A percentile compares a stretch with the other conserved stretches of the same genome.
Conservation (phyloP, 345 rosid species). For the Lumnitzera littorea region DNA sequence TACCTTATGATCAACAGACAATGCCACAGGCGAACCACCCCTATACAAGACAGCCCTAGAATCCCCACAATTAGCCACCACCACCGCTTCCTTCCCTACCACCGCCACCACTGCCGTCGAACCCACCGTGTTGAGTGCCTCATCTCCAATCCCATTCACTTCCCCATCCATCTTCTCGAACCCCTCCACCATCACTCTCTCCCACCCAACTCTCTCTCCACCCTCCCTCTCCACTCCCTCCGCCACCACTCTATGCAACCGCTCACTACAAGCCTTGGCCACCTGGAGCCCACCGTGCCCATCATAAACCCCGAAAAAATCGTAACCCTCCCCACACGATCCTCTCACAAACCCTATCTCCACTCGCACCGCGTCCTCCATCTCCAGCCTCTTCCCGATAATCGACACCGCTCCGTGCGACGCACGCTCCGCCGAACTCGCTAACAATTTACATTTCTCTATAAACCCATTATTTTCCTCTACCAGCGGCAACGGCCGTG, state of each 20-base stretch:
- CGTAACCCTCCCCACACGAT: constrained; percentile 1
- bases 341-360: constrained; percentile 3
- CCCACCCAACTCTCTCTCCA: constrained; percentile 6
- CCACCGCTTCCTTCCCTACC: constrained; percentile 19
- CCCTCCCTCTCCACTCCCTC: constrained; percentile 11
- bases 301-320: constrained; percentile 26
- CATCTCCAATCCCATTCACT: constrained; percentile 14
- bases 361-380: constrained; percentile 22
- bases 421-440: no score
- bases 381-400: constrained; percentile 19
- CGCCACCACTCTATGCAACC: constrained; percentile 23
- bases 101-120: constrained; percentile 40
- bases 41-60: constrained; percentile 27
- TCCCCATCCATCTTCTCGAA: constrained; percentile 31
- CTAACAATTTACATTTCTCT: no score
- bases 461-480: no score
- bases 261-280: constrained; percentile 14
- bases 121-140: constrained; percentile 21
- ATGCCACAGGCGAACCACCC: constrained; percentile 21
- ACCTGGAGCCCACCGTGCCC: constrained; percentile 23
- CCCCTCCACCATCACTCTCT: constrained; percentile 18
- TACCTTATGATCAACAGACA: constrained; percentile 37
- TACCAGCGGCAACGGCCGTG: no score
- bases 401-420: constrained; percentile 25
- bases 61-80: constrained; percentile 36